Conservation (phyloP, 225 moss, liverwort and hornwort genomes). For the Marchantia polymorpha region DNA sequence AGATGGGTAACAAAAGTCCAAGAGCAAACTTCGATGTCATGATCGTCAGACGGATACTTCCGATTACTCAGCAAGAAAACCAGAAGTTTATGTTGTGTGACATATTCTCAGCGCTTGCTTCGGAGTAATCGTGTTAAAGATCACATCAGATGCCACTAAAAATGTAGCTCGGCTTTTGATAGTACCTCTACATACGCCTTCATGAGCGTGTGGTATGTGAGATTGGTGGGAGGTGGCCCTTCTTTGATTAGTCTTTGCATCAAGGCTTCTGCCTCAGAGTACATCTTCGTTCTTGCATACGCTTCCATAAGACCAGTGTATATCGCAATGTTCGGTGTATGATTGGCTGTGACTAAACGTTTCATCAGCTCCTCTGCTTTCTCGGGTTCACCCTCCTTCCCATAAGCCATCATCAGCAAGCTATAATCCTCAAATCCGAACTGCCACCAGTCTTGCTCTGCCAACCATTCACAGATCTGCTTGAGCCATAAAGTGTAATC, state of each 20-base stretch:
- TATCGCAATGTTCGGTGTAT: constrained; percentile 69
- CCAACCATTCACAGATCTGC: constrained; percentile 76
- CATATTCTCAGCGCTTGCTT: too few species aligned
- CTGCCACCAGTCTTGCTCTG: constrained; percentile 74
- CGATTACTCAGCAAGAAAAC: too few species aligned
- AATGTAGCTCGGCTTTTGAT: too few species aligned
- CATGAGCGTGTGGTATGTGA: constrained; percentile 72
- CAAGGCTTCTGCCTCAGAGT: constrained; percentile 55
- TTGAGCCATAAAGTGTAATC: not conserved
- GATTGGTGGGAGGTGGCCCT: constrained; percentile 71
- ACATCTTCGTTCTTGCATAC: constrained; percentile 58
- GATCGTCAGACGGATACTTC: too few species aligned
- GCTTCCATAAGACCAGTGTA: constrained; percentile 74
- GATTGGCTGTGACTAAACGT: constrained; percentile 50
- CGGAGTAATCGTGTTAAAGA: too few species aligned
- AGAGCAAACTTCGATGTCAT: too few species aligned
- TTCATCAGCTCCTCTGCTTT: constrained; percentile 61
- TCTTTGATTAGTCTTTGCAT: constrained; percentile 50
- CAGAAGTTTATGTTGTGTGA: too few species aligned
- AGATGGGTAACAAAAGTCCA: too few species aligned
- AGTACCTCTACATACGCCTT: constrained; percentile 72
- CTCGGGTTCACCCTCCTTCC: constrained; percentile 61
- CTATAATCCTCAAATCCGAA: constrained; percentile 75
- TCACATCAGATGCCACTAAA: too few species aligned
- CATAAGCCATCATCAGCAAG: constrained; percentile 71